Evolutionary conservation across 495 filamentous ascomycete species (phyloP).

Genomic region (Penicillium egyptiacum): DNA sequence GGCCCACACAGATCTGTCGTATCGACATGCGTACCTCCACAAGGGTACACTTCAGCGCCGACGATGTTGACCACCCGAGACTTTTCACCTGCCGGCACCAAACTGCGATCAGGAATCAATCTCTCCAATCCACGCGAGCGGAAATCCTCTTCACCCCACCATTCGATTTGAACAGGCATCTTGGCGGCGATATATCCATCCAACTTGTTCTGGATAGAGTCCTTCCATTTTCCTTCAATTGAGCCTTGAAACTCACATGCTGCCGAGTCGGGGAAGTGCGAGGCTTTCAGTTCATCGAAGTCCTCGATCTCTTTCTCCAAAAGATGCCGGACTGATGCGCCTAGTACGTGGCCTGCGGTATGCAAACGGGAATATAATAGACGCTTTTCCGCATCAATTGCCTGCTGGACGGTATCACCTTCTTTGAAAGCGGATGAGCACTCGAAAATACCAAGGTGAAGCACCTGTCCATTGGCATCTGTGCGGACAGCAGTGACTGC

Average conservation of each 20-base stretch:
- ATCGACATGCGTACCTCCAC: slow-evolving; percentile 64
- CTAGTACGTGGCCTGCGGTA: slow-evolving; percentile 64
- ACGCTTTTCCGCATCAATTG: slow-evolving; percentile 54
- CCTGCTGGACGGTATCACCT: slow-evolving; percentile 46
- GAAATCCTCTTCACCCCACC: slow-evolving; percentile 58
- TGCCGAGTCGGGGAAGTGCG: slow-evolving; percentile 61
- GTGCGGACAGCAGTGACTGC: slow-evolving; percentile 43
- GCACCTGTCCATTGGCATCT: slow-evolving; percentile 49
- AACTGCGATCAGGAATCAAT: slow-evolving; percentile 49
- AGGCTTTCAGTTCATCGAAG: slow-evolving; percentile 62
- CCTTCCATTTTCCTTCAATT: slow-evolving; percentile 60
- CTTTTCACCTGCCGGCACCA: slow-evolving; percentile 48
- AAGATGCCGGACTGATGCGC: slow-evolving; percentile 55
- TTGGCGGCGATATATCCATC: slow-evolving; percentile 51
- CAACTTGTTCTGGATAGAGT: slow-evolving; percentile 52
- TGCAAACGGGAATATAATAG: slow-evolving; percentile 59
- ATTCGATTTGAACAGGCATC: slow-evolving; percentile 58
- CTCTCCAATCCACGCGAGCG: slow-evolving; percentile 37
- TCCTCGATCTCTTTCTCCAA: slow-evolving; percentile 46
- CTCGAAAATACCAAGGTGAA: slow-evolving; percentile 58
- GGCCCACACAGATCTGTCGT: slow-evolving; percentile 52
- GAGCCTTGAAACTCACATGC: slow-evolving; percentile 58
- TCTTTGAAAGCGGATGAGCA: slow-evolving; percentile 24
- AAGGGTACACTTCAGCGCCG: slow-evolving; percentile 60
- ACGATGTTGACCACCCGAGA: slow-evolving; percentile 56